These are phyloP conservation scores for Diplodia scrobiculata DNA, from an alignment of 2,329 filamentous ascomycete genomes.

Conservation along the genomic window DNA sequence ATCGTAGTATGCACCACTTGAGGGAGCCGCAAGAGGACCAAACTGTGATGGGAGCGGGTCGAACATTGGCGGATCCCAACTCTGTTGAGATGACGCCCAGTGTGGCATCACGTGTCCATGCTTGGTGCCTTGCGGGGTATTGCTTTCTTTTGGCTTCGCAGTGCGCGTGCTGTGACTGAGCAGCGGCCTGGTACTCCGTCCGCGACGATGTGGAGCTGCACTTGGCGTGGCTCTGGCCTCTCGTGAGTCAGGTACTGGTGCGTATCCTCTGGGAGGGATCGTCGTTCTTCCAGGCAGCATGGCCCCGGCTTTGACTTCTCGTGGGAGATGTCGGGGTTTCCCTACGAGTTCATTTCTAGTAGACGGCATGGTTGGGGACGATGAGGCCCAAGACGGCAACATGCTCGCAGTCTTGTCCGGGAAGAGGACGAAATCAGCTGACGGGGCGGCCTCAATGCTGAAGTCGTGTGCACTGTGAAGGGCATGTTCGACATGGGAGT, in stretches of 20 bases:
- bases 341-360: background rate
- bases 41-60: background rate
- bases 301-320: no score
- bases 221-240: background rate
- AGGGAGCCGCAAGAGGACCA: background rate
- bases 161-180: background rate
- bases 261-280: background rate
- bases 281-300: background rate
- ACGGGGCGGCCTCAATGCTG: background rate
- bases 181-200: background rate
- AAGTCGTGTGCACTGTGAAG: background rate
- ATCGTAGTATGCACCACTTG: background rate
- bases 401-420: background rate
- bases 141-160: background rate
- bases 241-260: background rate
- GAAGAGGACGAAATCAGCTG: constrained; percentile 14
- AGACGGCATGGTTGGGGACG: background rate
- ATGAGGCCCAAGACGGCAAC: background rate
- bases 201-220: background rate
- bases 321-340: no score
- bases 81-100: background rate
- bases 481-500: background rate
- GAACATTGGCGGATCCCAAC: background rate
- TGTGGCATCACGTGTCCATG: background rate
- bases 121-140: background rate